Evolutionary conservation across 148 eudicot genomes (phyloP), one percentile per base, ranked within the genome.

Genomic region (Cornus controversa): DNA sequence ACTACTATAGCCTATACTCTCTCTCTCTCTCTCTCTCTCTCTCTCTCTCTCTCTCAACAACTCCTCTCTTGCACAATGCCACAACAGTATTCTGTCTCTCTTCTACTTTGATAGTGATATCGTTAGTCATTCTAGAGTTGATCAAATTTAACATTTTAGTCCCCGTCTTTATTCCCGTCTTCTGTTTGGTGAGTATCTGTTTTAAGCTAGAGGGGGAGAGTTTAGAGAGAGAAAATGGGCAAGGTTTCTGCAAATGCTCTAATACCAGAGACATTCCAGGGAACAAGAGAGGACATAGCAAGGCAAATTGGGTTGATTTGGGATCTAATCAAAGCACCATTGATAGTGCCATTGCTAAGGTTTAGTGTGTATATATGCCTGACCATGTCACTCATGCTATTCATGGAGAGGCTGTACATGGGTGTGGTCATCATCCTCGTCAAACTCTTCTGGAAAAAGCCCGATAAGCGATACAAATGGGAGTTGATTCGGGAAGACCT

Each of bases 361-460:
- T 10, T 88, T 2, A 80, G 85, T 1, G 90, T 96, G 2, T 69
- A 68, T 23, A 31, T 89, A 2, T 91, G 93, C 63, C 80, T 96
- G 73, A 72, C 86, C 14, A 90, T 87, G 91, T 84, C 96, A 3
- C 67, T 93, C 10, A 90, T 91, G 98, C 74, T 96, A 45, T 96
- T 96, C 72, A 63, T 84, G 62, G 99, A 96, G 80, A 85, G 99
- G 80, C 84, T 96, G 15, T 92, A 96, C 77, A 90, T 96, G 97
- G 97, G 96, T 25, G 29, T 93, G 27, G 97, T 96, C 0, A 92
- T 94, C 40, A 71, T 90, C 5, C 79, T 93, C 36, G 94, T 94
- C 0, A 93, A 89, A 79, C 36, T 96, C n/a, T 93, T 96, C 70
- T 83, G 89, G 89, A 91, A 89, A 28, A 93, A 89, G 70, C 99